A percentile compares a stretch with the other conserved stretches of the same genome.
Conservation (phyloP, 1,284 basidiomycete genomes). For the Cryptococcus wingfieldii region DNA sequence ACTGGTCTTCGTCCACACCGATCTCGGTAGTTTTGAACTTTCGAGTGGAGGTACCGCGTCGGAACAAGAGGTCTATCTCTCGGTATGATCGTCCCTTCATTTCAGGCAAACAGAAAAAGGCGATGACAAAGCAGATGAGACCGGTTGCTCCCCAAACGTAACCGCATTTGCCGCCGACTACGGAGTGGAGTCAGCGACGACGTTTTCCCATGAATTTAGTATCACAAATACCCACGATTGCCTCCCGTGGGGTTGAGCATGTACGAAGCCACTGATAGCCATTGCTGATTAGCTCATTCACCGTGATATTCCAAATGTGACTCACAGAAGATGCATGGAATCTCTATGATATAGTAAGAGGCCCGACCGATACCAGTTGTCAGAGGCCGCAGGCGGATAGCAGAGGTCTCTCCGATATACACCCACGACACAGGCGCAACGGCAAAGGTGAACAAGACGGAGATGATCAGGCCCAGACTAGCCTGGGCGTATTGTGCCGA, state of each 20-base stretch:
- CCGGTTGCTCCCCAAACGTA: slow-evolving; percentile 47
- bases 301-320: neutral
- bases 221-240: slow-evolving; percentile 15
- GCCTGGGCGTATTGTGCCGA: slow-evolving; percentile 28
- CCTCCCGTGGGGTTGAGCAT: slow-evolving; percentile 35
- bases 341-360: slow-evolving; percentile 36
- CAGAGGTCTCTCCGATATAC: slow-evolving; percentile 38
- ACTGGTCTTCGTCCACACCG: slow-evolving; percentile 23
- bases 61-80: slow-evolving; percentile 45
- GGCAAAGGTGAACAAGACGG: slow-evolving; percentile 31
- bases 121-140: slow-evolving; percentile 12
- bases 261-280: slow-evolving; percentile 18
- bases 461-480: slow-evolving; percentile 29
- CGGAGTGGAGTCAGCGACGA: neutral
- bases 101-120: slow-evolving; percentile 42
- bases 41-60: slow-evolving; percentile 34
- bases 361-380: slow-evolving; percentile 40
- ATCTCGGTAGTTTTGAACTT: slow-evolving; percentile 40
- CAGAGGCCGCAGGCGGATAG: slow-evolving; percentile 35
- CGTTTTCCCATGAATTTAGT: neutral
- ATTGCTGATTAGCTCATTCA: neutral
- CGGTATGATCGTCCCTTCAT: slow-evolving; percentile 42
- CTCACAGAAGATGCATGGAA: slow-evolving; percentile 33
- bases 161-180: slow-evolving; percentile 34
- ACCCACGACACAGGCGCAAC: slow-evolving; percentile 30